phyloP scores from a whole-genome alignment of 495 filamentous ascomycete species.

The Glonium stellatum region DNA sequence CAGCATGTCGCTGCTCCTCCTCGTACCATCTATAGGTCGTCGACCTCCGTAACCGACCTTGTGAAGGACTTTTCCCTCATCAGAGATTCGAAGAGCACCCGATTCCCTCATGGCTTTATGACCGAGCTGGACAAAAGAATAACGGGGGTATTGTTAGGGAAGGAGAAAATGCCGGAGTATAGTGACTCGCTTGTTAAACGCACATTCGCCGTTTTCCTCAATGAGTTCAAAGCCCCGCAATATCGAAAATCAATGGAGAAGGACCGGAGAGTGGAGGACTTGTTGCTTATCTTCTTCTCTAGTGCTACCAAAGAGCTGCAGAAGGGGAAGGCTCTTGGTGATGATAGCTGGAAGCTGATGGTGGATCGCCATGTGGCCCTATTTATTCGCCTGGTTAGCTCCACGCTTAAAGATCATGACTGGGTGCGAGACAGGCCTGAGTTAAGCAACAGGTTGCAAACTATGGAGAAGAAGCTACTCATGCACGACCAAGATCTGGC shows the following conservation, averaged over 20 bases:
- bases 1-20: constrained; percentile 66
- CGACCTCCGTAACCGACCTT: constrained; percentile 64
- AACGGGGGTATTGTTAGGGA: constrained; percentile 59
- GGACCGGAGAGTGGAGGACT: constrained; percentile 85
- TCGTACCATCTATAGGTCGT: constrained; percentile 50
- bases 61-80: constrained; percentile 71
- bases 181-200: constrained; percentile 69
- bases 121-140: constrained; percentile 61
- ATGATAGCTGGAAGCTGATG: constrained; percentile 86
- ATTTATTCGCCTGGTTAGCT: constrained; percentile 80
- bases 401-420: constrained; percentile 70
- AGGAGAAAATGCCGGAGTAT: constrained; percentile 69
- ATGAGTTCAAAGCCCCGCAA: constrained; percentile 62
- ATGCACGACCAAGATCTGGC: constrained; percentile 89
- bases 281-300: constrained; percentile 81
- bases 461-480: constrained; percentile 86
- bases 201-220: constrained; percentile 74
- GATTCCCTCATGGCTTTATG: constrained; percentile 74
- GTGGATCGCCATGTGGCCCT: constrained; percentile 92
- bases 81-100: constrained; percentile 66
- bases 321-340: constrained; percentile 72
- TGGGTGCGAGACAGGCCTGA: constrained; percentile 77
- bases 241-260: constrained; percentile 80
- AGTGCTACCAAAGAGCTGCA: constrained; percentile 84
- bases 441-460: constrained; percentile 66